phyloP scores from a whole-genome alignment of 805 yeast species.

The Ogataea methanolica region DNA sequence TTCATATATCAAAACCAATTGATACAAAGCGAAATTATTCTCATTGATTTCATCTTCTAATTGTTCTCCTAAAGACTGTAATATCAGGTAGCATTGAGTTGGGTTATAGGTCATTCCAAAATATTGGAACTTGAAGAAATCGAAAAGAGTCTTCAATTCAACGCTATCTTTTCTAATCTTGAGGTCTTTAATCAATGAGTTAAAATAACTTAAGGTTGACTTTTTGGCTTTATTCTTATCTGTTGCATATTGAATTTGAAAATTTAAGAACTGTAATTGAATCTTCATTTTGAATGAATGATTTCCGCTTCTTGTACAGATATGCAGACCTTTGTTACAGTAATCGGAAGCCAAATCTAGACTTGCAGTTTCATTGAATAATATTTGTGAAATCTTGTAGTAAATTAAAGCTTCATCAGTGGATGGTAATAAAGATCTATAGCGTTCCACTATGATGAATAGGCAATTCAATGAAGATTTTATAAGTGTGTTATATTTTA shows the following conservation, averaged over 20 bases:
- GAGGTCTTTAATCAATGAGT: slow-evolving; percentile 22
- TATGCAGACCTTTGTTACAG: slow-evolving; percentile 25
- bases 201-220: slow-evolving; percentile 30
- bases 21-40: slow-evolving; percentile 15
- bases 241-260: slow-evolving; percentile 32
- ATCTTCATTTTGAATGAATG: slow-evolving; percentile 23
- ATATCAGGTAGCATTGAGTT: slow-evolving; percentile 21
- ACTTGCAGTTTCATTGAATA: slow-evolving; percentile 39
- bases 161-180: slow-evolving; percentile 5
- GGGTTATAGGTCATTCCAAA: slow-evolving; percentile 26
- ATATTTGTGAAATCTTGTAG: slow-evolving; percentile 33
- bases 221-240: slow-evolving; percentile 16
- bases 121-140: slow-evolving; percentile 29
- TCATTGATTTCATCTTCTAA: slow-evolving; percentile 6
- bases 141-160: slow-evolving; percentile 27
- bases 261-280: slow-evolving; percentile 33
- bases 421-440: slow-evolving; percentile 28
- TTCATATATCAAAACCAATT: slow-evolving; percentile 25
- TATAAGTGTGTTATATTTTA: slow-evolving; percentile 28
- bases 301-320: slow-evolving; percentile 20
- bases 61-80: slow-evolving; percentile 6
- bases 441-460: slow-evolving; percentile 29
- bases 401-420: slow-evolving; percentile 30
- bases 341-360: slow-evolving; percentile 37
- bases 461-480: slow-evolving; percentile 36